A percentile compares a stretch with the other conserved stretches of the same genome.
phyloP scores from a whole-genome alignment of 306 rosid genomes.

The Casuarina glauca region DNA sequence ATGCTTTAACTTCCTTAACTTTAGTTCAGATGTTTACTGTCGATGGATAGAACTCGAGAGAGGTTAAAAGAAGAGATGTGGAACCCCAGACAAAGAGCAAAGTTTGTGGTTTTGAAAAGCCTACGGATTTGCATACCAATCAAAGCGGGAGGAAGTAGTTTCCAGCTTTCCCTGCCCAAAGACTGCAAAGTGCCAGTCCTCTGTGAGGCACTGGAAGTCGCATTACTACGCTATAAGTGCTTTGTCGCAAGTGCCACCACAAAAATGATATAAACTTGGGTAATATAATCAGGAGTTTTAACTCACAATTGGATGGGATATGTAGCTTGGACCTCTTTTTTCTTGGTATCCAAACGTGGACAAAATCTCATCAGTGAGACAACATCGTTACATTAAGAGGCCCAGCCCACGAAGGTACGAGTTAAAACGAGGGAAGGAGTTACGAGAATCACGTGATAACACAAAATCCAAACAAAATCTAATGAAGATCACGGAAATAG shows the following conservation, averaged over 20 bases:
- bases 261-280: no score
- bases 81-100: neutral
- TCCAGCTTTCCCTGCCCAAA: neutral
- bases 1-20: no score
- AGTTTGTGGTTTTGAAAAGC: neutral
- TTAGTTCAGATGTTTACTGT: no score
- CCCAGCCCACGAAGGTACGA: conserved; percentile 23
- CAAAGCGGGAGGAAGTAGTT: neutral
- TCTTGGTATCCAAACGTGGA: no score
- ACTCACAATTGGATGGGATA: no score
- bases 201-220: neutral
- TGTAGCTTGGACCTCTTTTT: no score
- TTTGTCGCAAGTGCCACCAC: no score
- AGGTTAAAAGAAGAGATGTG: no score
- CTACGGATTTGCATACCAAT: neutral
- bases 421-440: conserved; percentile 27
- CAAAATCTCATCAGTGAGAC: no score
- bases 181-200: neutral
- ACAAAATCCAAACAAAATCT: conserved; percentile 58
- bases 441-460: conserved; percentile 66
- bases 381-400: neutral
- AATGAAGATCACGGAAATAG: conserved; percentile 27
- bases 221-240: no score
- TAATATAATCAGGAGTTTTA: no score
- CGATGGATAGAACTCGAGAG: no score